These are phyloP conservation scores for Lasiosphaeris hirsuta DNA, from an alignment of 495 filamentous ascomycete species.

Conservation along the genomic window DNA sequence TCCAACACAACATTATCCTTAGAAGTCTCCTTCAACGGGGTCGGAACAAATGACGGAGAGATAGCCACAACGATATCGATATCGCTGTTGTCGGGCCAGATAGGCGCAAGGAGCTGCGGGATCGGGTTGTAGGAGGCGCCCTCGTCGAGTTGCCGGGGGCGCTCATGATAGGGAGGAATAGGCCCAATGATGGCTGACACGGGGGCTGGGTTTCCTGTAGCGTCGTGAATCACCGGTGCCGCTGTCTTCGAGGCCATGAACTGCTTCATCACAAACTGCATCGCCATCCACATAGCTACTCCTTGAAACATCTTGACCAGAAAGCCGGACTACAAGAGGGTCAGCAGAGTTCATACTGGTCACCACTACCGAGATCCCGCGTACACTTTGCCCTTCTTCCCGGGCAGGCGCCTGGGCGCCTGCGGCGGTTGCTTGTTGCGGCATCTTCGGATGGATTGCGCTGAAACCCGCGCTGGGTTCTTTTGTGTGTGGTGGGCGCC, in stretches of 20 bases:
- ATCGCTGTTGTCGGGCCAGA: constrained; percentile 76
- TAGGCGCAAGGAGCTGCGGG: constrained; percentile 75
- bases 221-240: constrained; percentile 44
- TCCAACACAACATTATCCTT: constrained; percentile 62
- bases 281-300: constrained; percentile 42
- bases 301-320: constrained; percentile 38
- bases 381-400: constrained; percentile 37
- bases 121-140: constrained; percentile 66
- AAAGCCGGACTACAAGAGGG: constrained; percentile 26
- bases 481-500: background rate
- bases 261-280: constrained; percentile 47
- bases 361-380: constrained; percentile 9
- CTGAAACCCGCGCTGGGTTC: background rate
- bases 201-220: constrained; percentile 44
- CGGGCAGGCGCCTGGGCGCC: constrained; percentile 16
- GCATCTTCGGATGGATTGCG: constrained; percentile 30
- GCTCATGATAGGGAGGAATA: constrained; percentile 64
- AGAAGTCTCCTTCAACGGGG: constrained; percentile 58
- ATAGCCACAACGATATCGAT: constrained; percentile 86
- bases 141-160: constrained; percentile 55
- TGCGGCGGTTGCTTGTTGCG: constrained; percentile 28
- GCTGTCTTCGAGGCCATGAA: constrained; percentile 46
- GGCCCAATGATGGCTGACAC: constrained; percentile 42
- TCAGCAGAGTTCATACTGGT: background rate
- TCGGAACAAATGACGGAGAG: constrained; percentile 66